Evolutionary conservation across 352 stramenopile genomes (phyloP).

Genomic region (Globisporangium sylvaticum): DNA sequence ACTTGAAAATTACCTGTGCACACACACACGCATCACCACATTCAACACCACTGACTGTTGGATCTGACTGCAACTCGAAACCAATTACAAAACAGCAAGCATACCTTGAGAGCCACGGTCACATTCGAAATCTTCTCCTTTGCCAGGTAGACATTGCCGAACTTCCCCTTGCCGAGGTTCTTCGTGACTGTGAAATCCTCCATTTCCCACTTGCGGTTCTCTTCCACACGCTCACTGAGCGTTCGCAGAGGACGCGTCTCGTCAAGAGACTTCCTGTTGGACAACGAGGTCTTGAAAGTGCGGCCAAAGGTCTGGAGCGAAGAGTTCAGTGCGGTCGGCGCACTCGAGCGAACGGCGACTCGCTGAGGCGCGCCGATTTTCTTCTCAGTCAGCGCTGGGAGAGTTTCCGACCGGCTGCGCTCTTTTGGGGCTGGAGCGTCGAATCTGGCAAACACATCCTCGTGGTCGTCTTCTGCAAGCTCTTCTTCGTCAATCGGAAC

Average conservation of each 20-base stretch:
- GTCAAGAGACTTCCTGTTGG: slow-evolving; percentile 42
- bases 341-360: slow-evolving; percentile 27
- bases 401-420: slow-evolving; percentile 5
- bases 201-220: slow-evolving; percentile 65
- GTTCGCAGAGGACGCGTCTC: slow-evolving; percentile 28
- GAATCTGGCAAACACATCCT: not conserved
- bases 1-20: slow-evolving; percentile 64
- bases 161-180: slow-evolving; percentile 82
- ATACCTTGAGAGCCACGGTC: slow-evolving; percentile 79
- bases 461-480: not conserved
- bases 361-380: slow-evolving; percentile 29
- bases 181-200: slow-evolving; percentile 77
- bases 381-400: slow-evolving; percentile 2
- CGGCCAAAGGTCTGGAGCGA: slow-evolving; percentile 16
- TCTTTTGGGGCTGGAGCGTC: not conserved
- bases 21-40: not conserved
- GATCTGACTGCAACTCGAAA: not conserved
- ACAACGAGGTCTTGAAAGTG: slow-evolving; percentile 18
- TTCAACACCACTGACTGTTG: not conserved
- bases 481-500: slow-evolving; percentile 24
- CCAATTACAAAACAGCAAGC: not conserved
- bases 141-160: slow-evolving; percentile 82
- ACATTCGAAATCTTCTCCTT: slow-evolving; percentile 63
- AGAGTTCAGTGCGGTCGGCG: slow-evolving; percentile 12
- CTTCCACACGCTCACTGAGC: slow-evolving; percentile 43